A percentile compares a stretch with the other conserved stretches of the same genome.
Conservation (phyloP, 2,329 filamentous ascomycete genomes). For the Aspergillus niger region DNA sequence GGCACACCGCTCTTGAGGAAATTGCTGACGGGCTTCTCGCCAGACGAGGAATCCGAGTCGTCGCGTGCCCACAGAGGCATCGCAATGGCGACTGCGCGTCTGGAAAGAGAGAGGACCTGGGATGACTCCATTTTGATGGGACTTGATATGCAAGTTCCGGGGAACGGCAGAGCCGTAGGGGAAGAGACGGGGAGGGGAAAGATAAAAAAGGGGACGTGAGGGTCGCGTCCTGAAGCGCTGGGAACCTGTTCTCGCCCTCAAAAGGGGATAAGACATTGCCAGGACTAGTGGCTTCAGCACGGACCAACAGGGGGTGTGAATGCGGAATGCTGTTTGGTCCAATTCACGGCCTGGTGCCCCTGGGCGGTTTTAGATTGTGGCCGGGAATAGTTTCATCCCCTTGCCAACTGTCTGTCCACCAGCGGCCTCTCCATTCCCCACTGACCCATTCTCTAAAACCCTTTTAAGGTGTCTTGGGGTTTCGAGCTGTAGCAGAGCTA, state of each 20-base stretch:
- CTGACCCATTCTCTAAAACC: not conserved
- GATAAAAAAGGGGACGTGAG: not conserved
- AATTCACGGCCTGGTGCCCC: not conserved
- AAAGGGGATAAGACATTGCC: not conserved
- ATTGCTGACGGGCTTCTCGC: constrained; percentile 21
- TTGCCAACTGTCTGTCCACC: too few relatives aligned
- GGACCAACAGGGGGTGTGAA: not conserved
- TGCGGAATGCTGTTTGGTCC: not conserved
- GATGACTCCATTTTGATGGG: not conserved
- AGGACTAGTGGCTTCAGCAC: not conserved
- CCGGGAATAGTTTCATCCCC: not conserved
- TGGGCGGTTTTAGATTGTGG: not conserved
- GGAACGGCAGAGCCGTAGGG: not conserved
- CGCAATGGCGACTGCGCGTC: not conserved
- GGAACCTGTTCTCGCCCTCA: not conserved
- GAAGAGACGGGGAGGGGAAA: not conserved
- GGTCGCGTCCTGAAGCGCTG: not conserved
- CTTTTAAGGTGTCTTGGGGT: not conserved
- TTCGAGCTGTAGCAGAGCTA: not conserved
- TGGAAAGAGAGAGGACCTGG: not conserved
- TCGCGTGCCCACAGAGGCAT: constrained; percentile 1
- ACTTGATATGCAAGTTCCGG: not conserved
- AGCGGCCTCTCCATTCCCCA: not conserved
- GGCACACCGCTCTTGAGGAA: constrained; percentile 23
- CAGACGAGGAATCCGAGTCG: not conserved